Base-by-base conservation (phyloP, 345 rosid species). In the Rhizophora mangle region DNA sequence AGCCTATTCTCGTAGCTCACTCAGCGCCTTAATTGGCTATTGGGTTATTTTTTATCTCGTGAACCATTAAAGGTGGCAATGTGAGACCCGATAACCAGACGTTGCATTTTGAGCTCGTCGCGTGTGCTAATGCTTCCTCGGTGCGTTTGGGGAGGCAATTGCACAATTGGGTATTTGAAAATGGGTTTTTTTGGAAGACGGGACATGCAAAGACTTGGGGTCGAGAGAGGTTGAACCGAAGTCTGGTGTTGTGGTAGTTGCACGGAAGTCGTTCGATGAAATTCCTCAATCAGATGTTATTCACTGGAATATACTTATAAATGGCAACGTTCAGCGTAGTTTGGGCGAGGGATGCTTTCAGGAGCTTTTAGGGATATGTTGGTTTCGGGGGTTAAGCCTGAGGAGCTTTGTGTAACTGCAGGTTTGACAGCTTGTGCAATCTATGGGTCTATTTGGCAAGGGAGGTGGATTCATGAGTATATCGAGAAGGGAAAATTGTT, bases 401-500 rank as follows among this genome's bases (percentile, higher is more conserved):
- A 86, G 68, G 76, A 69, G n/a, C 80, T 88, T 39, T 82, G 76
- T 21, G 78, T 84, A 60, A 84, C 85, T 8, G 76, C 85, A 1
- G 86, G 81, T 1, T 73, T 85, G 62, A 81, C 84, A 8, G 87
- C 82, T 71, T 82, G 90, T 80, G 88, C 88, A 59, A 85, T 78
- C 54, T 77, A 54, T 36, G 90, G 86, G 64, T 82, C 81, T 64
- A 76, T 86, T 5, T 19, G 64, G 74, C 87, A 82, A 24, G 88
- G 93, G 66, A 83, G 73, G 65, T 84, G 84, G 93, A 77, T 88
- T 72, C 87, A 86, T 66, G 88, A 86, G 66, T 21, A 80, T 51
- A 2, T 80, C 54, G 77, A 78, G 83, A 81, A 65, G 76, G 76
- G 60, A 55, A 70, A 61, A 22, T 72, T 68, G 49, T n/a, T 79